phyloP scores from a whole-genome alignment of 768 basidiomycete species.

The Rubroboletus satanas region DNA sequence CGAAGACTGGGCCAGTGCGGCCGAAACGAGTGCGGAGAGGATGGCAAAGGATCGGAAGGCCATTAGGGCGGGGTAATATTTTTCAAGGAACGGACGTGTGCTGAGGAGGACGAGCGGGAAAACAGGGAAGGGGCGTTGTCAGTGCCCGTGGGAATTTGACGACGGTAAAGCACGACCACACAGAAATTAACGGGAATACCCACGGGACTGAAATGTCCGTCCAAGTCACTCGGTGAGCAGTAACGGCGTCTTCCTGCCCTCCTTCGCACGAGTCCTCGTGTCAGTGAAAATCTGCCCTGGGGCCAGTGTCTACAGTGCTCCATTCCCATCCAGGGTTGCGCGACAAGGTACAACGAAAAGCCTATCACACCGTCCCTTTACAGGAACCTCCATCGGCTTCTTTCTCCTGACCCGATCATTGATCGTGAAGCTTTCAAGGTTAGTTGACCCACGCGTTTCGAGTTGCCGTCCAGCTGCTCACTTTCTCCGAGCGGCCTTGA shows the following conservation, averaged over 20 bases:
- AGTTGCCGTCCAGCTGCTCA: background rate
- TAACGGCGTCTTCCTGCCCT: background rate
- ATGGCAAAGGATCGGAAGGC: conserved; percentile 52
- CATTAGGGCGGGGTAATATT: conserved; percentile 23
- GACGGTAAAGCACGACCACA: conserved; percentile 12
- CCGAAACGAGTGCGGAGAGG: conserved; percentile 47
- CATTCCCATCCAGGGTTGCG: background rate
- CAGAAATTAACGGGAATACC: no score
- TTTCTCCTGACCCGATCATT: background rate
- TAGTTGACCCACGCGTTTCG: background rate
- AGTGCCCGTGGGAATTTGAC: background rate
- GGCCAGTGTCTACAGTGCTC: background rate
- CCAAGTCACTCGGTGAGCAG: no score
- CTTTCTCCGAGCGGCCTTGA: background rate
- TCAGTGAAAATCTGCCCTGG: background rate
- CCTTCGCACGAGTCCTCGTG: background rate
- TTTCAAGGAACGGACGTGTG: conserved; percentile 32
- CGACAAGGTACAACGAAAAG: background rate
- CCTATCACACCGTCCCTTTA: conserved; percentile 10
- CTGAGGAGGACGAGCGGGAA: background rate
- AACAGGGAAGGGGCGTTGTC: background rate
- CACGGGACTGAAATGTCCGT: no score
- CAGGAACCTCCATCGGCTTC: background rate
- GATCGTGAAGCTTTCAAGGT: background rate
- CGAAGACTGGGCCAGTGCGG: conserved; percentile 48